Conservation (phyloP, 768 basidiomycete genomes). For the Vararia minispora region DNA sequence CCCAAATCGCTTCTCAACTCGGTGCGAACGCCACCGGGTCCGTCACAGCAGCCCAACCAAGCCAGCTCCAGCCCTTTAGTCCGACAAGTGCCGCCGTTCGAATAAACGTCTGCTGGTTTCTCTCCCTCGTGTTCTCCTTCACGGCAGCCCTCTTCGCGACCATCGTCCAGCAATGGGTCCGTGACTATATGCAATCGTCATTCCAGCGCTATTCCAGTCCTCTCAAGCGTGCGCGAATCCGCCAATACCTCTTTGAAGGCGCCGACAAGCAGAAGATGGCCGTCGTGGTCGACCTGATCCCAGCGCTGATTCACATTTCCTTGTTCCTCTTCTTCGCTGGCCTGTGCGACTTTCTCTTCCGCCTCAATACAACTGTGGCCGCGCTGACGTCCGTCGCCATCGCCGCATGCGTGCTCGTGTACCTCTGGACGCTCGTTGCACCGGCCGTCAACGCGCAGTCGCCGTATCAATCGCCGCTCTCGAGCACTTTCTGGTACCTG, state of each 20-base stretch:
- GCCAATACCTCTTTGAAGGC: constrained; percentile 27
- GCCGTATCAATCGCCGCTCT: constrained; percentile 6
- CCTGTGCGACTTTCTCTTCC: constrained; percentile 30
- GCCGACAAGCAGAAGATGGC: constrained; percentile 28
- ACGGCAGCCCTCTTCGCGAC: constrained; percentile 32
- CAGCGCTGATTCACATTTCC: constrained; percentile 36
- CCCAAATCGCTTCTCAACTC: neutral
- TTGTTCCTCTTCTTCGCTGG: constrained; percentile 41
- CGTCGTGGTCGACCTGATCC: constrained; percentile 30
- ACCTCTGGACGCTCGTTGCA: constrained; percentile 4
- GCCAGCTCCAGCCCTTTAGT: constrained; percentile 6
- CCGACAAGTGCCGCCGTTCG: constrained; percentile 23
- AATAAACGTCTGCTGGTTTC: constrained; percentile 33
- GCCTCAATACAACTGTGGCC: constrained; percentile 13
- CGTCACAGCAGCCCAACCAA: neutral
- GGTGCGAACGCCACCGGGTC: neutral
- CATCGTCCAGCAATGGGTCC: constrained; percentile 38
- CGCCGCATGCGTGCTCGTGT: constrained; percentile 6
- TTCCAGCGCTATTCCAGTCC: constrained; percentile 20
- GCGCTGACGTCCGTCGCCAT: constrained; percentile 3
- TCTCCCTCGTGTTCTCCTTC: constrained; percentile 26
- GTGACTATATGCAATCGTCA: constrained; percentile 20
- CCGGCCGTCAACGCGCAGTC: constrained; percentile 4
- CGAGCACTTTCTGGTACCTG: constrained; percentile 4
- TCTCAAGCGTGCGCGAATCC: constrained; percentile 27